phyloP scores from a whole-genome alignment of 2,329 filamentous ascomycete genomes.

The Fusarium sp. region DNA sequence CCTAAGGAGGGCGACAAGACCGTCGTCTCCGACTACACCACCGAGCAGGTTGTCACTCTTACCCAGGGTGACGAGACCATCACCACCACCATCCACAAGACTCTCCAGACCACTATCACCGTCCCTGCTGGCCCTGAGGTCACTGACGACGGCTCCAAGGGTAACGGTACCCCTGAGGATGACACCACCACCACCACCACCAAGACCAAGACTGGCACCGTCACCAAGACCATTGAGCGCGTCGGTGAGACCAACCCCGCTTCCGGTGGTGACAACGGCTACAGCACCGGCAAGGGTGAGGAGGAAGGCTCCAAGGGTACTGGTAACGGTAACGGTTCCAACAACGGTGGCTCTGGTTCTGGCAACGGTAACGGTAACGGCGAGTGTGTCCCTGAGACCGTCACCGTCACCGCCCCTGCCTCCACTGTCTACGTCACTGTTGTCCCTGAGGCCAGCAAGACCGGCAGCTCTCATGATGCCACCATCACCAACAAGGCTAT shows the following conservation, averaged over 20 bases:
- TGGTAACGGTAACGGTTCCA: constrained; percentile 22
- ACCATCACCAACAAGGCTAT: constrained; percentile 36
- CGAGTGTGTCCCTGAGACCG: constrained; percentile 43
- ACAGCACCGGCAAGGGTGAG: constrained; percentile 29
- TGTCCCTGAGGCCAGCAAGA: constrained; percentile 37
- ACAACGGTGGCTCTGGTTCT: background rate
- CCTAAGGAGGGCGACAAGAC: constrained; percentile 33
- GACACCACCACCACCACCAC: constrained; percentile 55
- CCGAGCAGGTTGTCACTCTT: constrained; percentile 51
- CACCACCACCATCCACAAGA: constrained; percentile 59
- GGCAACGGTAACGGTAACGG: constrained; percentile 13
- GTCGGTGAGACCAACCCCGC: constrained; percentile 40
- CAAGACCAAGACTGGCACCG: constrained; percentile 52
- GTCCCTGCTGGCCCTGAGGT: constrained; percentile 39
- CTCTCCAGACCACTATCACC: constrained; percentile 54
- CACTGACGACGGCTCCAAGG: constrained; percentile 35
- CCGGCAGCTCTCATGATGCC: constrained; percentile 35
- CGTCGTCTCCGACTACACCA: constrained; percentile 47
- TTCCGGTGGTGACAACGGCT: constrained; percentile 35
- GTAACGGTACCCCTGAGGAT: constrained; percentile 40
- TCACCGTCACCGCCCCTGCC: constrained; percentile 49
- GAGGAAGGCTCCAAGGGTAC: constrained; percentile 27
- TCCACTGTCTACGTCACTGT: constrained; percentile 54
- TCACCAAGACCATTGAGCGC: constrained; percentile 51
- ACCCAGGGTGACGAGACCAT: constrained; percentile 53